Percentiles rank a stretch among this genome's conserved stretches.
These are phyloP conservation scores for Verticillium dahliae DNA, from an alignment of 2,329 filamentous ascomycete species.

Conservation along the genomic window DNA sequence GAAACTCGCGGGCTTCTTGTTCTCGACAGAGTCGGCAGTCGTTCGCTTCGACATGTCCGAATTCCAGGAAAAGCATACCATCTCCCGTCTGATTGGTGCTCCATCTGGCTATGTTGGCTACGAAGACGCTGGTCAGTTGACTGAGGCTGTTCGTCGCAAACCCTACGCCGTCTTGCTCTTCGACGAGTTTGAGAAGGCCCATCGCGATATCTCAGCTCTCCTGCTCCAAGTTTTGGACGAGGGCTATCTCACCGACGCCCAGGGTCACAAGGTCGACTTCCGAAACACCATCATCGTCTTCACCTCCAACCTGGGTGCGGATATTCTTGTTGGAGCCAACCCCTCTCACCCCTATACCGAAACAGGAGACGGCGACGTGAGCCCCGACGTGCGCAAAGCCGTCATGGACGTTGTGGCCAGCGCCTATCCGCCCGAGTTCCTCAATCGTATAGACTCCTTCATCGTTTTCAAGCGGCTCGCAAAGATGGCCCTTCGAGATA, in stretches of 20 bases:
- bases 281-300: constrained; percentile 94
- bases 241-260: constrained; percentile 89
- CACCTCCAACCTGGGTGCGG: constrained; percentile 89
- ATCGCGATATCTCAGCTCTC: constrained; percentile 87
- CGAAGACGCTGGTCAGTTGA: constrained; percentile 92
- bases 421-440: constrained; percentile 81
- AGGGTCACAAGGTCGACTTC: constrained; percentile 96
- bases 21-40: constrained; percentile 85
- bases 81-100: constrained; percentile 84
- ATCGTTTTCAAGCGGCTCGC: constrained; percentile 91
- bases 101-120: constrained; percentile 96
- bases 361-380: constrained; percentile 60
- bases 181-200: constrained; percentile 97
- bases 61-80: constrained; percentile 95
- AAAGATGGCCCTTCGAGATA: constrained; percentile 71
- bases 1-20: constrained; percentile 87
- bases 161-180: constrained; percentile 93
- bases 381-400: constrained; percentile 63
- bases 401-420: constrained; percentile 83
- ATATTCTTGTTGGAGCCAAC: constrained; percentile 78
- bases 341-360: constrained; percentile 57
- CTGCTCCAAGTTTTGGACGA: constrained; percentile 93
- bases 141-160: constrained; percentile 89
- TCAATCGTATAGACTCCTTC: constrained; percentile 95
- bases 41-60: constrained; percentile 97